Percentiles rank a stretch among this genome's conserved stretches.
phyloP scores from a whole-genome alignment of 352 stramenopile genomes.

The Pythium diclinum region DNA sequence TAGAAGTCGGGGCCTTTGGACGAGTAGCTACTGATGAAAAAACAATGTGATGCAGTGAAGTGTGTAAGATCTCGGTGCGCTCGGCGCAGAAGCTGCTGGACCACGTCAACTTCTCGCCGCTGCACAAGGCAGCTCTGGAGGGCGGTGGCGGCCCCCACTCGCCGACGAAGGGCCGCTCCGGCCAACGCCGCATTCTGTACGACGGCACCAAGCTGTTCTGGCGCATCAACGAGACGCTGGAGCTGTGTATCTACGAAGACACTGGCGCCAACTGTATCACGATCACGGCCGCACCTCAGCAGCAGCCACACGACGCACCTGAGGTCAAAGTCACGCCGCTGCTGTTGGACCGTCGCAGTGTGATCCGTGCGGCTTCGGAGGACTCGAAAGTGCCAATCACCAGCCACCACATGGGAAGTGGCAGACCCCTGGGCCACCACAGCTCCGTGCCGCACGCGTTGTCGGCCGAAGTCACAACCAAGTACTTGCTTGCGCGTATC shows the following conservation, averaged over 20 bases:
- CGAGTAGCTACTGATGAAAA: background rate
- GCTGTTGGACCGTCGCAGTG: constrained; percentile 51
- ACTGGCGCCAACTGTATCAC: constrained; percentile 61
- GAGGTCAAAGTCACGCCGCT: constrained; percentile 40
- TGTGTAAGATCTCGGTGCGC: constrained; percentile 87
- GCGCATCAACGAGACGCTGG: constrained; percentile 84
- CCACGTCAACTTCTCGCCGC: constrained; percentile 84
- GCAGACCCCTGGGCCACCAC: background rate
- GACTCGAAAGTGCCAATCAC: constrained; percentile 20
- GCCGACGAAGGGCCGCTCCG: constrained; percentile 23
- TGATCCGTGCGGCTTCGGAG: constrained; percentile 40
- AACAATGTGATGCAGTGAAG: constrained; percentile 44
- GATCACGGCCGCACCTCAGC: constrained; percentile 58
- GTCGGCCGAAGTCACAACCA: constrained; percentile 43
- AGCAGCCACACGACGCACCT: constrained; percentile 28
- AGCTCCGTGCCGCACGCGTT: constrained; percentile 5
- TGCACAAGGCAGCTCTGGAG: constrained; percentile 80
- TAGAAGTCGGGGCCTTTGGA: background rate
- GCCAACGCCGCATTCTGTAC: constrained; percentile 66
- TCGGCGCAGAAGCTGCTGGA: constrained; percentile 86
- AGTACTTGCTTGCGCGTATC: constrained; percentile 72
- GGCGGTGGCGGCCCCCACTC: constrained; percentile 29
- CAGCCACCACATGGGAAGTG: constrained; percentile 1
- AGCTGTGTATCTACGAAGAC: constrained; percentile 84
- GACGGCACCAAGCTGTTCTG: constrained; percentile 86